phyloP scores from a whole-genome alignment of 306 rosid genomes.

The Castanospermum australe region DNA sequence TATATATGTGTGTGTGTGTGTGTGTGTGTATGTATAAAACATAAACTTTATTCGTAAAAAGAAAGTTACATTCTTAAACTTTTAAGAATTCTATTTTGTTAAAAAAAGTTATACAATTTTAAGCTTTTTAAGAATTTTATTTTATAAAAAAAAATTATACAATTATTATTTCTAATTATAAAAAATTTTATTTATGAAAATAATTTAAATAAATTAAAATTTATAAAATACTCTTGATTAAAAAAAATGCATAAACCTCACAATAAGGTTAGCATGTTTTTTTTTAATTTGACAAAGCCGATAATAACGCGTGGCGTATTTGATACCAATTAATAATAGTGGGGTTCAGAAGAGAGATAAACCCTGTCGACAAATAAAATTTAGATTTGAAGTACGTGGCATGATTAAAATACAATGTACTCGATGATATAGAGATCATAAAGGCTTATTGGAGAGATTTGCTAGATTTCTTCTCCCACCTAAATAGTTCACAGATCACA shows the following conservation, averaged over 20 bases:
- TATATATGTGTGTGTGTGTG: no score
- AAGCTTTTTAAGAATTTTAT: no score
- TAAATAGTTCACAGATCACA: background rate
- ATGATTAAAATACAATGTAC: background rate
- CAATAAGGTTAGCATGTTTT: background rate
- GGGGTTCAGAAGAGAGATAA: background rate
- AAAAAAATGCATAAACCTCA: background rate
- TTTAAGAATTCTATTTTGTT: no score
- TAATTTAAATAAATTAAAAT: no score
- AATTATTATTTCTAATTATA: no score
- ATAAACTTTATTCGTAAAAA: no score
- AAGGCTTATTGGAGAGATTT: constrained; percentile 10
- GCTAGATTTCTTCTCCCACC: constrained; percentile 14
- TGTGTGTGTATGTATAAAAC: no score
- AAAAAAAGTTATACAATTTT: no score
- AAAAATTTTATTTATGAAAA: no score
- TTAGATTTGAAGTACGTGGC: constrained; percentile 17
- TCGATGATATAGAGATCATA: constrained; percentile 14
- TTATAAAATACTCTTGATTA: no score
- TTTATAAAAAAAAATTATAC: no score
- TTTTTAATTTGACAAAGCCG: background rate
- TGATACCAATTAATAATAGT: background rate
- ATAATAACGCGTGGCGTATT: background rate
- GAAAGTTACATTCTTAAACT: no score
- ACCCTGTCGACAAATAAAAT: background rate